These are phyloP conservation scores for Podila clonocystis DNA, from an alignment of 192 early-diverging fungal species.

Conservation along the genomic window DNA sequence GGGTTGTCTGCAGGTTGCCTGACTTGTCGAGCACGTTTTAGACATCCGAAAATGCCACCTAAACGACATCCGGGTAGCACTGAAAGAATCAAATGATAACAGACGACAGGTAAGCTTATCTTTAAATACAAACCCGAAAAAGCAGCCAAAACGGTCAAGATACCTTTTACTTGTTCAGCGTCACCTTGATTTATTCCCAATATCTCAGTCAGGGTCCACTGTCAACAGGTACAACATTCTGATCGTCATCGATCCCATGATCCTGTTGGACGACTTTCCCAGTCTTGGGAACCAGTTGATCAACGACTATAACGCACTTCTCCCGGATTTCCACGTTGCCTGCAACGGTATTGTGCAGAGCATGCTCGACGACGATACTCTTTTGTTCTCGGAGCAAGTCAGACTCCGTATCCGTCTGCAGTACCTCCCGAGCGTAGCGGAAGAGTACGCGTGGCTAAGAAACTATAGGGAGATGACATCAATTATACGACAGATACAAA, in stretches of 20 bases:
- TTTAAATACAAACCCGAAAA: neutral
- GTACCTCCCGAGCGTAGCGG: slow-evolving; percentile 13
- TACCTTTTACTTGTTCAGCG: neutral
- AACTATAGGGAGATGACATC: neutral
- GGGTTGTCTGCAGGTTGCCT: neutral
- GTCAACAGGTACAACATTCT: slow-evolving; percentile 13
- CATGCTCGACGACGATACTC: slow-evolving; percentile 13
- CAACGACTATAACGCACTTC: slow-evolving; percentile 8
- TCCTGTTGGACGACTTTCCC: slow-evolving; percentile 25
- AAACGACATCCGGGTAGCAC: slow-evolving; percentile 19
- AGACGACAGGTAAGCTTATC: slow-evolving; percentile 6
- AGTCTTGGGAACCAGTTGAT: slow-evolving; percentile 31
- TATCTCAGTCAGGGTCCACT: slow-evolving; percentile 9
- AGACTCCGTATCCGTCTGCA: slow-evolving; percentile 15
- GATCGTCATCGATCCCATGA: slow-evolving; percentile 21
- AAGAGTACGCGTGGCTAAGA: slow-evolving; percentile 13
- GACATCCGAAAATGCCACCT: slow-evolving; percentile 31
- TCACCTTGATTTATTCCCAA: too few species aligned
- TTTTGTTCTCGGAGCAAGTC: slow-evolving; percentile 39
- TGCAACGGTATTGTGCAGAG: slow-evolving; percentile 36
- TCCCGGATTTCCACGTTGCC: slow-evolving; percentile 6
- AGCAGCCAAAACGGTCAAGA: too few species aligned
- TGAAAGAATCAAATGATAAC: slow-evolving; percentile 9
- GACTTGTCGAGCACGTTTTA: neutral
- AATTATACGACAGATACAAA: too few species aligned